Conservation (phyloP, 805 yeast genomes). For the Candida yuanshanica region DNA sequence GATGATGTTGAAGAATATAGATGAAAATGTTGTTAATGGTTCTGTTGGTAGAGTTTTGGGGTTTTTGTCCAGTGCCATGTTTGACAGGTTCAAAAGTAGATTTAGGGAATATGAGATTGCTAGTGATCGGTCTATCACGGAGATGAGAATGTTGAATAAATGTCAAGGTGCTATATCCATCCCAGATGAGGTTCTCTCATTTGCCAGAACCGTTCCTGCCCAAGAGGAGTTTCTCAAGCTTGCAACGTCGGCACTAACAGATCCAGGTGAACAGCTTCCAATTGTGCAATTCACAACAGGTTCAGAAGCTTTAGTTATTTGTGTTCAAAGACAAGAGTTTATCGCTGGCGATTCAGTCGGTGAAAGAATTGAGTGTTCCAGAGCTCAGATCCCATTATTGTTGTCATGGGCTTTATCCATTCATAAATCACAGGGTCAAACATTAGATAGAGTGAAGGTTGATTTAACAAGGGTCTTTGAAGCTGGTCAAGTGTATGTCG, state of each 20-base stretch:
- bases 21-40: conserved; percentile 80
- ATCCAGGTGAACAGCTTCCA: conserved; percentile 19
- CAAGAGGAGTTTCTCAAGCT: conserved; percentile 11
- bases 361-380: conserved; percentile 24
- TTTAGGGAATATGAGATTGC: conserved; percentile 14
- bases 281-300: conserved; percentile 29
- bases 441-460: conserved; percentile 63
- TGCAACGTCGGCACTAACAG: conserved; percentile 3
- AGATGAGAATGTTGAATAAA: conserved; percentile 25
- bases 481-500: conserved; percentile 81
- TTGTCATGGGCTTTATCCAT: conserved; percentile 82
- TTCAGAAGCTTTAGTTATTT: conserved; percentile 22
- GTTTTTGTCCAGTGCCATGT: conserved; percentile 27
- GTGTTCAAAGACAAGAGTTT: conserved; percentile 36
- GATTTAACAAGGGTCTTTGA: conserved; percentile 65
- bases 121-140: conserved; percentile 15
- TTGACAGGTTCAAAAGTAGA: conserved; percentile 5
- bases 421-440: conserved; percentile 84
- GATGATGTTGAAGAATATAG: conserved; percentile 83
- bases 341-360: conserved; percentile 30
- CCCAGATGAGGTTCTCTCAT: conserved; percentile 24
- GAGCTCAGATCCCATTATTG: conserved; percentile 63
- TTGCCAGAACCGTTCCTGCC: conserved; percentile 15
- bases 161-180: conserved; percentile 24
- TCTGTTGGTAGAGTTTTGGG: conserved; percentile 68